These are phyloP conservation scores for Diutina ranongensis DNA, from an alignment of 1,139 yeast species.

Conservation along the genomic window DNA sequence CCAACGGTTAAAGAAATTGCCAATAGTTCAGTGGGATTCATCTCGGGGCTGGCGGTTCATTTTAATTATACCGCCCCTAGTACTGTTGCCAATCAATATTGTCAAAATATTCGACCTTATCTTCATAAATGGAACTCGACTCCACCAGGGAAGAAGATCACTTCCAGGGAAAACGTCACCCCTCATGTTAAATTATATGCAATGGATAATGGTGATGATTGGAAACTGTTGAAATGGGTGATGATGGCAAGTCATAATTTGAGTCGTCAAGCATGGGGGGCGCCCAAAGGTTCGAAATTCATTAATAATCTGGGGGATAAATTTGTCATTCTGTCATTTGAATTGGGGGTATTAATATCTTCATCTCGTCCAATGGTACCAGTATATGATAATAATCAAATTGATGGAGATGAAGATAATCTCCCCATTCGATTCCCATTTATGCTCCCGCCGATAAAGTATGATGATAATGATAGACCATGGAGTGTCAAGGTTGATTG, in stretches of 20 bases:
- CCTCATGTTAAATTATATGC: conserved; percentile 31
- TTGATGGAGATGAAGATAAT: conserved; percentile 13
- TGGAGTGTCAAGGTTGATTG: conserved; percentile 27
- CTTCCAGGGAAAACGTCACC: conserved; percentile 24
- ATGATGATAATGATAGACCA: conserved; percentile 30
- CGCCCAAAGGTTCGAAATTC: not conserved
- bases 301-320: conserved; percentile 14
- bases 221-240: conserved; percentile 45
- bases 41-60: conserved; percentile 47
- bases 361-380: conserved; percentile 21
- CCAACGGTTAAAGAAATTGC: conserved; percentile 44
- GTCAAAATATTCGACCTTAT: conserved; percentile 25
- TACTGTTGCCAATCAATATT: conserved; percentile 17
- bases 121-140: conserved; percentile 20
- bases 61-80: conserved; percentile 24
- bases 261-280: conserved; percentile 64
- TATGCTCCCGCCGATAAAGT: conserved; percentile 34
- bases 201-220: conserved; percentile 37
- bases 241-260: conserved; percentile 57
- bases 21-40: conserved; percentile 29
- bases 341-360: conserved; percentile 41
- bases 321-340: conserved; percentile 33
- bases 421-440: conserved; percentile 42
- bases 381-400: conserved; percentile 27
- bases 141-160: conserved; percentile 8